Conservation (phyloP, 1,139 yeast species). For the Meyerozyma elateridarum region DNA sequence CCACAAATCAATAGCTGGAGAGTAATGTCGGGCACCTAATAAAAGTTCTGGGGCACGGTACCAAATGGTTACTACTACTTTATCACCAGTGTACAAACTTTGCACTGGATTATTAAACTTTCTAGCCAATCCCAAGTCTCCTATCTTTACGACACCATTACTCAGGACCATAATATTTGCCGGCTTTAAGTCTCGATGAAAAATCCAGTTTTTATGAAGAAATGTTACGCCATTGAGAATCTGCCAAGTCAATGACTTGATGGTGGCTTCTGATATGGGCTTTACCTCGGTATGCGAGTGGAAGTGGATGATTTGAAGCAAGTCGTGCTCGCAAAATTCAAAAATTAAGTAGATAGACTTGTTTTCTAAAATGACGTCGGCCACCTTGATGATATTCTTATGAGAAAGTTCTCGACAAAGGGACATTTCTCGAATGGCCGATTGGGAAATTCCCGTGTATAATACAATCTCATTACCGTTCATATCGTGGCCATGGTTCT, state of each 20-base stretch:
- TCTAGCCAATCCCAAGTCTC: constrained; percentile 92
- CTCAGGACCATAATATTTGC: constrained; percentile 96
- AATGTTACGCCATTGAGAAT: constrained; percentile 86
- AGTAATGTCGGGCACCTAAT: constrained; percentile 87
- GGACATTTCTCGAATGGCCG: constrained; percentile 96
- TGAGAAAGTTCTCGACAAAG: constrained; percentile 83
- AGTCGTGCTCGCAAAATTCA: constrained; percentile 93
- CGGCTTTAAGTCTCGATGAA: constrained; percentile 94
- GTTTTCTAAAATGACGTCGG: constrained; percentile 84
- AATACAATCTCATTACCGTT: constrained; percentile 74
- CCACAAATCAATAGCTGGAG: constrained; percentile 95
- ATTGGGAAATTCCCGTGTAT: constrained; percentile 93
- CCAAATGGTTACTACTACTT: constrained; percentile 98
- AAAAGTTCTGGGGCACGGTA: constrained; percentile 93
- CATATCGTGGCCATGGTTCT: constrained; percentile 33
- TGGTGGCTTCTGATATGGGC: constrained; percentile 69
- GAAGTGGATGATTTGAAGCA: constrained; percentile 86
- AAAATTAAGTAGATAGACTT: constrained; percentile 92
- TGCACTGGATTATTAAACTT: constrained; percentile 86
- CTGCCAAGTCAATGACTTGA: constrained; percentile 88
- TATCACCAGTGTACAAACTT: constrained; percentile 87
- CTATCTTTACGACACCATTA: constrained; percentile 87
- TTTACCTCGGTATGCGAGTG: constrained; percentile 87
- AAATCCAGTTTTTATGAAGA: constrained; percentile 91
- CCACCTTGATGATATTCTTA: constrained; percentile 71